Evolutionary conservation across 768 basidiomycete genomes (phyloP), one percentile per base, ranked within the genome.

Genomic region (Rhodotorula graminis): DNA sequence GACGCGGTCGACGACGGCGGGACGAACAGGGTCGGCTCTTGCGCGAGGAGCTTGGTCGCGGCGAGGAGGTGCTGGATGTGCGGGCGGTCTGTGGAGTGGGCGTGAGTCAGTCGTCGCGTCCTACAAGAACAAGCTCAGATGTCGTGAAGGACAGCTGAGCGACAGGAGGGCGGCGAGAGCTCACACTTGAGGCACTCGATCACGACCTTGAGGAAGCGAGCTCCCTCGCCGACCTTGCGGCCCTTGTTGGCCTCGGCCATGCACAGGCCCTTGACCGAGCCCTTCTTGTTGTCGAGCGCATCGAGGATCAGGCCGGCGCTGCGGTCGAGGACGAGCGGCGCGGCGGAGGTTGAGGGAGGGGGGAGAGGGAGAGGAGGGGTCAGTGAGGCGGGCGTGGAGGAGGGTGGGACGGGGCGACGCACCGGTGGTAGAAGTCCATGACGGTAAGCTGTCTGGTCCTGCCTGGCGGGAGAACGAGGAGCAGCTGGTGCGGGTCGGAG

Each of bases 141-240:
- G 33, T 14, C 19, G 6, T 29, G 16, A 23, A 40, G 49, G 12
- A 19, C 7, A 15, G 9, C 4, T 12, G 50, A 25, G 10, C 62
- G 15, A 15, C 19, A 49, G 44, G 31, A 65, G 25, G 19, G 33
- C 29, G 21, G 23, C 33, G 31, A 8, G 21, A 31, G 70, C 80
- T 84, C 82, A 95, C 94, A 97, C 86, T 96, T 97, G 60, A 98
- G 83, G 0, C 93, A 95, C 83, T 96, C 92, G 65, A 98, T 93
- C 46, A 97, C 88, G 50, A 96, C 87, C 80, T 70, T 69, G 46
- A 76, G 60, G 66, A 74, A 75, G 25, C 71, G 60, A 21, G 73
- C 70, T 7, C 70, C 70, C 53, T 74, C 73, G 19, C 76, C 70
- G 40, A 57, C 40, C 52, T 66, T 73, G 46, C 59, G 59, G 2